A percentile compares a stretch with the other conserved stretches of the same genome.
These are phyloP conservation scores for Podospora fimiseda DNA, from an alignment of 495 filamentous ascomycete species.

Conservation along the genomic window DNA sequence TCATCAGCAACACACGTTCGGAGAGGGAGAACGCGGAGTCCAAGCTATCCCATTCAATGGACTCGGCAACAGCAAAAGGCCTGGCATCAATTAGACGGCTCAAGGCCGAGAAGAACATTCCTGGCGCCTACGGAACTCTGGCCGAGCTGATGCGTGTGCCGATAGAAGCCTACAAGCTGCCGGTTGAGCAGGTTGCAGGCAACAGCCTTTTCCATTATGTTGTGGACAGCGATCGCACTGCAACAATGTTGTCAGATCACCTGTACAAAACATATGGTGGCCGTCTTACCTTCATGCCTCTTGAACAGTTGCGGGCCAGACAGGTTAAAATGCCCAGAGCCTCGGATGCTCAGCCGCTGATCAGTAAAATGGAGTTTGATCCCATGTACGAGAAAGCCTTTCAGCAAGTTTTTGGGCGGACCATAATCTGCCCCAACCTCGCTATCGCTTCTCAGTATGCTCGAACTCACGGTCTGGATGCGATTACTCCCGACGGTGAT, in stretches of 20 bases:
- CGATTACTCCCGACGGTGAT: constrained; percentile 91
- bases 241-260: constrained; percentile 69
- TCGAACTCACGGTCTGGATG: constrained; percentile 80
- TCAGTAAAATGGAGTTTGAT: constrained; percentile 80
- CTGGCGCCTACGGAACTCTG: constrained; percentile 87
- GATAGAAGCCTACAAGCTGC: constrained; percentile 73
- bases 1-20: constrained; percentile 63
- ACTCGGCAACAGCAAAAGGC: constrained; percentile 75
- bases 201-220: constrained; percentile 94
- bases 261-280: constrained; percentile 74
- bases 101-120: constrained; percentile 66
- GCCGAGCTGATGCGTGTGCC: constrained; percentile 81
- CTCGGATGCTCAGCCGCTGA: constrained; percentile 77
- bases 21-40: constrained; percentile 73
- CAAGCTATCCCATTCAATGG: constrained; percentile 77
- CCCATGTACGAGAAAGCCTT: constrained; percentile 74
- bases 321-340: constrained; percentile 72
- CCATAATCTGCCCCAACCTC: constrained; percentile 86
- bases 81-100: constrained; percentile 74
- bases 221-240: constrained; percentile 86
- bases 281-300: constrained; percentile 91
- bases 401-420: constrained; percentile 90
- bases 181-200: constrained; percentile 89
- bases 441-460: constrained; percentile 82
- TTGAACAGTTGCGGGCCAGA: constrained; percentile 68